Evolutionary conservation across 2,329 filamentous ascomycete genomes (phyloP), one percentile per base, ranked within the genome.

Genomic region (Colletotrichum abscissum): DNA sequence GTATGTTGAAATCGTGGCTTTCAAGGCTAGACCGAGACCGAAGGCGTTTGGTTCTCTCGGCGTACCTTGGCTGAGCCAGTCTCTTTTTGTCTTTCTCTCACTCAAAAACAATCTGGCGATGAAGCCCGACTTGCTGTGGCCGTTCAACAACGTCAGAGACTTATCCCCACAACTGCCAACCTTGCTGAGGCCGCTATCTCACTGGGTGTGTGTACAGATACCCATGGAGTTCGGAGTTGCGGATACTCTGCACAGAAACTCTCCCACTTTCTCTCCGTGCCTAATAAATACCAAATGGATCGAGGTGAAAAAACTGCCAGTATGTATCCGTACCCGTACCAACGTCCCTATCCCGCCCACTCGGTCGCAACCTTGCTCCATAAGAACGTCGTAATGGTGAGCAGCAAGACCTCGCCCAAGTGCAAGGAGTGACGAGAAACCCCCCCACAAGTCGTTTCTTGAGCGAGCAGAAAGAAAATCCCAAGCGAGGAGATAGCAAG

Each of bases 361-460:
- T 28, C 30, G 56, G 55, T 35, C 54, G 46, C 54, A 42, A 33
- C 46, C 22, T 22, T 30, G 33, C 54, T 28, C 42, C 60, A 33
- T 42, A 56, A 19, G 46, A 26, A 52, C 57, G 49, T 52, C 58
- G 46, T 35, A 26, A 49, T 52, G 59, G 46, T 56, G 58, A 26
- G 65, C 16, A 24, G 60, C 19, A 68, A n/a, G 57, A 63, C n/a
- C n/a, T 35, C 19, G 35, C 16, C 16, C 38, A 60, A n/a, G 66
- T 55, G 58, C 46, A 69, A 65, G 65, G 24, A 16, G 26, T 66
- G 49, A 33, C 33, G 35, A 65, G 49, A 28, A 38, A 49, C 28
- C 22, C 55, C 55, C 38, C 65, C 63, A 46, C 54, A 67, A 24
- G 42, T 35, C 33, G 52, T 63, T 63, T 55, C 62, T 26, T 26